Evolutionary conservation across 2,329 filamentous ascomycete genomes (phyloP).

Genomic region (Sporothrix curviconia): DNA sequence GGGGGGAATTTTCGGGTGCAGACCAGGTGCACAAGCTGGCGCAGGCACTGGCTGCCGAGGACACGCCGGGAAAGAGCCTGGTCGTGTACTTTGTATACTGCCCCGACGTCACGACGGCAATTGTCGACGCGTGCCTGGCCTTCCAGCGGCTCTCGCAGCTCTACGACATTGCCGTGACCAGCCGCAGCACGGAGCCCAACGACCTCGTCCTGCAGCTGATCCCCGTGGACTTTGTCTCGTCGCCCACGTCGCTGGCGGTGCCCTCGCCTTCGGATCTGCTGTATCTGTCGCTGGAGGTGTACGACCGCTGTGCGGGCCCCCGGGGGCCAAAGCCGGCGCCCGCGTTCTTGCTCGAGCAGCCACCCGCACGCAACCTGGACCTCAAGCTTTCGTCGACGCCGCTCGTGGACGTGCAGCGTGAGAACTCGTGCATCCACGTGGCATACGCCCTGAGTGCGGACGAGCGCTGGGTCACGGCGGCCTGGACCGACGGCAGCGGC

Average conservation of each 20-base stretch:
- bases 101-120: conserved; percentile 51
- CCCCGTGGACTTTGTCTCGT: conserved; percentile 61
- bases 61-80: conserved; percentile 50
- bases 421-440: conserved; percentile 74
- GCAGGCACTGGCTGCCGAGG: conserved; percentile 37
- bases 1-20: conserved; percentile 39
- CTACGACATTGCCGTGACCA: conserved; percentile 41
- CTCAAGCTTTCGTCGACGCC: conserved; percentile 65
- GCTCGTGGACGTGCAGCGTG: conserved; percentile 65
- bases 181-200: conserved; percentile 36
- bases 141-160: conserved; percentile 67
- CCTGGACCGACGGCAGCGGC: conserved; percentile 75
- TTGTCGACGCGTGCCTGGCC: conserved; percentile 65
- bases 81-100: conserved; percentile 74
- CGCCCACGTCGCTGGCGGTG: conserved; percentile 55
- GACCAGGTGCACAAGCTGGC: conserved; percentile 45
- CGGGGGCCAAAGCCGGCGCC: conserved; percentile 55
- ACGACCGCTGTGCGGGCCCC: conserved; percentile 63
- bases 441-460: conserved; percentile 72
- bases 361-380: conserved; percentile 63
- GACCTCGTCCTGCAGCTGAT: conserved; percentile 75
- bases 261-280: conserved; percentile 53
- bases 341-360: conserved; percentile 65
- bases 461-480: conserved; percentile 69
- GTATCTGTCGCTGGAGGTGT: conserved; percentile 65